phyloP scores from a whole-genome alignment of 2,329 filamentous ascomycete species.

The Paecilomyces formosus region DNA sequence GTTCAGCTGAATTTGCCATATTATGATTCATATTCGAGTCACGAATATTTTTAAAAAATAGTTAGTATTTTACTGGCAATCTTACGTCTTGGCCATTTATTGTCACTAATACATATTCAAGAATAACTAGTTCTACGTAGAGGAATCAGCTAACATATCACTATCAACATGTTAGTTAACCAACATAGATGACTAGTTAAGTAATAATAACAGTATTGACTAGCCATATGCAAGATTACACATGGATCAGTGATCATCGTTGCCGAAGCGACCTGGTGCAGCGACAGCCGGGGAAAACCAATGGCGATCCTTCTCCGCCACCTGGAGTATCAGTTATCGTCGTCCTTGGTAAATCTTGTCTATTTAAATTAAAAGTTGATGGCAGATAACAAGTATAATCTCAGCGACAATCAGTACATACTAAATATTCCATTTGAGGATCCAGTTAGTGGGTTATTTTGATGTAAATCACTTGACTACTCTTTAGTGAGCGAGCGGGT shows the following conservation, averaged over 20 bases:
- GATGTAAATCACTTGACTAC: no score
- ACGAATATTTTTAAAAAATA: neutral
- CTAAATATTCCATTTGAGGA: no score
- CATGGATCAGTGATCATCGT: neutral
- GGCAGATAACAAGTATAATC: no score
- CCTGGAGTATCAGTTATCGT: neutral
- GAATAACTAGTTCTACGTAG: neutral
- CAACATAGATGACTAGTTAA: neutral
- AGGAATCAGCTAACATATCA: neutral
- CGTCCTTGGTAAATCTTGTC: neutral
- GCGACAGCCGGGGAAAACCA: neutral
- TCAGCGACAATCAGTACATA: no score
- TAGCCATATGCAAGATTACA: neutral
- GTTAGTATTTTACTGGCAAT: neutral
- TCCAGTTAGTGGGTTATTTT: no score
- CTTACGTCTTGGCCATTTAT: neutral
- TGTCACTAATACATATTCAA: neutral
- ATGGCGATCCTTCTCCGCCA: neutral
- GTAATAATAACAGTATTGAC: neutral
- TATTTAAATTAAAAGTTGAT: no score
- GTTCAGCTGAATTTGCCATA: neutral
- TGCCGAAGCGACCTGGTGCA: neutral
- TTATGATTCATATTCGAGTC: neutral
- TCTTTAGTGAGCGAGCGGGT: neutral
- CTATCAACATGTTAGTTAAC: no score